Evolutionary conservation across 192 early-diverging fungal species (phyloP).

Genomic region (Nowakowskiella sp.): DNA sequence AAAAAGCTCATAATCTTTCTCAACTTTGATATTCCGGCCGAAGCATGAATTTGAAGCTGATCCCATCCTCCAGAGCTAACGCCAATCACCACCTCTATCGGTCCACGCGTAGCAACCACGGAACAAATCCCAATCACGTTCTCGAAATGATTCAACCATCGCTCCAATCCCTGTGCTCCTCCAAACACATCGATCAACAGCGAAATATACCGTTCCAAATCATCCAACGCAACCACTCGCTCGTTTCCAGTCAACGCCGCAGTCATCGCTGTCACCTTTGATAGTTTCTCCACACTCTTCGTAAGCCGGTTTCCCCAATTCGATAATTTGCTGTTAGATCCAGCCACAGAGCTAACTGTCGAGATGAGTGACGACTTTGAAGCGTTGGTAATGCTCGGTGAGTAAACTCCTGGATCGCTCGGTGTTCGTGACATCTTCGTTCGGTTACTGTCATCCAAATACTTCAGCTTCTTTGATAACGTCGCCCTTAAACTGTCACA

Average conservation of each 20-base stretch:
- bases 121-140: background rate
- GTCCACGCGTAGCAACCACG: background rate
- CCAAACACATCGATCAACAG: constrained; percentile 6
- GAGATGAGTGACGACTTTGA: background rate
- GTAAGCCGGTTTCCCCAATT: constrained; percentile 18
- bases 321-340: background rate
- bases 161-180: background rate
- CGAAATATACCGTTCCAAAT: constrained; percentile 12
- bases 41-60: background rate
- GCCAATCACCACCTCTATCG: background rate
- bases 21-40: background rate
- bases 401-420: background rate
- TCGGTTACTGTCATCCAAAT: no score
- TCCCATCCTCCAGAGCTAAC: background rate
- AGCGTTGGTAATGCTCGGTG: background rate
- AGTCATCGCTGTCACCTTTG: background rate
- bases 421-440: background rate
- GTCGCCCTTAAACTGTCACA: background rate
- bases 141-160: constrained; percentile 10
- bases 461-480: background rate
- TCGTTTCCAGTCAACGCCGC: background rate
- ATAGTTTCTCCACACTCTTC: constrained; percentile 18
- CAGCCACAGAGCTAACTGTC: background rate
- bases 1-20: constrained; percentile 6
- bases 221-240: constrained; percentile 2